Evolutionary conservation across 1,139 yeast species (phyloP), one percentile per base, ranked within the genome.

Genomic region (Geotrichum histeridarum): DNA sequence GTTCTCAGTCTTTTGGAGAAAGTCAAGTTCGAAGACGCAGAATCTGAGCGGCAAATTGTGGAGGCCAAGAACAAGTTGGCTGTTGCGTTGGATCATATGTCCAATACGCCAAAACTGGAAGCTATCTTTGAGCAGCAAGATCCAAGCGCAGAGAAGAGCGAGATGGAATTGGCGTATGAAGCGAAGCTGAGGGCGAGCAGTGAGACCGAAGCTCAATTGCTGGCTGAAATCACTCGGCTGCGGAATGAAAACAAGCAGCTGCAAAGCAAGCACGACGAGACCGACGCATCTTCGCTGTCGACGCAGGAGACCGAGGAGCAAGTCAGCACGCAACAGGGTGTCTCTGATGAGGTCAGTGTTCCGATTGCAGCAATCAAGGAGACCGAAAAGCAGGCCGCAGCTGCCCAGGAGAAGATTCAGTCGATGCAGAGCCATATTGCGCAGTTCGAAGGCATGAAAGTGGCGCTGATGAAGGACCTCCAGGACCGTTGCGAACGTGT

Each of bases 401-500:
- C 55, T 45, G 61, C 60, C n/a, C 59, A 58, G 38, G 65, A 61
- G 42, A 58, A 61, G 31, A 59, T 58, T 12, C 59, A 60, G 43
- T 60, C 64, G 22, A 60, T 64, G 61, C 63, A 60, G 42, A 60
- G 59, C 35, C 66, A 61, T 53, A 60, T 64, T 51, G 56, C 55
- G n/a, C 63, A 67, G 35, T 67, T 67, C 51, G 73, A 70, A 44
- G 55, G 70, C 14, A 62, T 70, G 50, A 76, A 75, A 56, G 64
- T 66, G 30, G 64, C 71, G 11, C 60, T 78, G 38, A 67, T 75
- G 68, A 61, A 66, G 9, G 80, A 77, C 55, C 62, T 78, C 15
- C 75, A 73, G 50, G 67, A 65, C 4, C 72, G 78, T 17, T 73
- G 79, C 52, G 72, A 67, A 36, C 69, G 71, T 12, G 67, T 77